Evolutionary conservation across 2,329 filamentous ascomycete species (phyloP).

Genomic region (Colletotrichum agaves): DNA sequence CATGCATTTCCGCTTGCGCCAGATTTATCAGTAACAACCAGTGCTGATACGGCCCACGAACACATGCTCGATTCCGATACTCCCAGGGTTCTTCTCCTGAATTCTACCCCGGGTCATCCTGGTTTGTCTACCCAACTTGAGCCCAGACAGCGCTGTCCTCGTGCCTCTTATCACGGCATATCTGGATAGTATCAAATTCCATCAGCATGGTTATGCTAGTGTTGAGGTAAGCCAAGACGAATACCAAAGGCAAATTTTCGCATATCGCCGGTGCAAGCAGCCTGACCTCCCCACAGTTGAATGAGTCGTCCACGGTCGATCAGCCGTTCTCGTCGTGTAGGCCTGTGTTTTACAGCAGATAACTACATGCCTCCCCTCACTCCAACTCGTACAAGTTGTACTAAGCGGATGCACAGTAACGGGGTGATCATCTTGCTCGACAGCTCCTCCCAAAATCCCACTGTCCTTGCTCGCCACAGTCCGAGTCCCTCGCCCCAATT

Average conservation of each 20-base stretch:
- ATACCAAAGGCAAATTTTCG: slow-evolving; percentile 28
- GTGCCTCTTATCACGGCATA: slow-evolving; percentile 29
- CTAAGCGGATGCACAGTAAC: neutral
- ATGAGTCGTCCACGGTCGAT: neutral
- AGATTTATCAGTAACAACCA: slow-evolving; percentile 14
- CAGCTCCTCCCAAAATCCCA: slow-evolving; percentile 19
- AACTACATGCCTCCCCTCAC: neutral
- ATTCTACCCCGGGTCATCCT: slow-evolving; percentile 9
- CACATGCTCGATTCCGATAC: slow-evolving; percentile 20
- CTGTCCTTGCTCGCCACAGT: slow-evolving; percentile 1
- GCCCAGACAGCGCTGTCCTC: slow-evolving; percentile 21
- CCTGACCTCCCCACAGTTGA: neutral
- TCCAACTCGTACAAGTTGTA: neutral
- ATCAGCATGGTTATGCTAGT: slow-evolving; percentile 32
- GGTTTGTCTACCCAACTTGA: slow-evolving; percentile 7
- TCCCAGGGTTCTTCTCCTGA: neutral
- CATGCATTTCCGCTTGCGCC: slow-evolving; percentile 30
- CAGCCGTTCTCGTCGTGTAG: slow-evolving; percentile 11
- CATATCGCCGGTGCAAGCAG: slow-evolving; percentile 31
- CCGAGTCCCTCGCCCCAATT: slow-evolving; percentile 12
- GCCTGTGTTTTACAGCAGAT: neutral
- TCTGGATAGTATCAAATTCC: slow-evolving; percentile 19
- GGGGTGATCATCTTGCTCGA: slow-evolving; percentile 7
- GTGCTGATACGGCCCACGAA: slow-evolving; percentile 18
- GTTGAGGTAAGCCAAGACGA: slow-evolving; percentile 27